A percentile compares a stretch with the other conserved stretches of the same genome.
These are phyloP conservation scores for Starmerella kuoi DNA, from an alignment of 805 yeast genomes.

Conservation along the genomic window DNA sequence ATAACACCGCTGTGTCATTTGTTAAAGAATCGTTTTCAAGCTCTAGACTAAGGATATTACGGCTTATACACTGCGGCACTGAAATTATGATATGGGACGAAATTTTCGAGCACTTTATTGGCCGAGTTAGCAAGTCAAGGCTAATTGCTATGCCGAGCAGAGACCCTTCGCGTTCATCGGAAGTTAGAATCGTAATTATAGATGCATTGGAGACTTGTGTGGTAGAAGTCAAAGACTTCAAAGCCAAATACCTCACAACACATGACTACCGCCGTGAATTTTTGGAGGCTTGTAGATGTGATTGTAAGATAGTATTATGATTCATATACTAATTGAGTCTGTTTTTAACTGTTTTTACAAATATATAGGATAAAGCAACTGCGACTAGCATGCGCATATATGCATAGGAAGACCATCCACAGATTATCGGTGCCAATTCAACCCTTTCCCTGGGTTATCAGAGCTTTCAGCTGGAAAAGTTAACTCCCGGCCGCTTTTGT, in stretches of 20 bases:
- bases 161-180: neutral
- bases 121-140: neutral
- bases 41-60: slow-evolving; percentile 1
- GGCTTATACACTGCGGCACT: slow-evolving; percentile 10
- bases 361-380: neutral
- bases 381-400: neutral
- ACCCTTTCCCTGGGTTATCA: too few relatives aligned
- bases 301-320: neutral
- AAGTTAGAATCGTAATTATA: slow-evolving; percentile 6
- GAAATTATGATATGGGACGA: slow-evolving; percentile 15
- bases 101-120: slow-evolving; percentile 10
- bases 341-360: neutral
- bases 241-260: slow-evolving; percentile 6
- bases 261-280: slow-evolving; percentile 4
- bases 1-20: slow-evolving; percentile 9
- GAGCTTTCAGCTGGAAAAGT: too few relatives aligned
- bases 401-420: too few relatives aligned
- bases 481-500: too few relatives aligned
- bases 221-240: slow-evolving; percentile 14
- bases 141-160: neutral
- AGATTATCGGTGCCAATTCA: too few relatives aligned
- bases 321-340: too few relatives aligned
- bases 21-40: slow-evolving; percentile 15
- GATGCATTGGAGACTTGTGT: slow-evolving; percentile 15
- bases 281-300: slow-evolving; percentile 5